Evolutionary conservation across 352 stramenopile species (phyloP), one percentile per base, ranked within the genome.

Genomic region (Aphanomyces invadans): DNA sequence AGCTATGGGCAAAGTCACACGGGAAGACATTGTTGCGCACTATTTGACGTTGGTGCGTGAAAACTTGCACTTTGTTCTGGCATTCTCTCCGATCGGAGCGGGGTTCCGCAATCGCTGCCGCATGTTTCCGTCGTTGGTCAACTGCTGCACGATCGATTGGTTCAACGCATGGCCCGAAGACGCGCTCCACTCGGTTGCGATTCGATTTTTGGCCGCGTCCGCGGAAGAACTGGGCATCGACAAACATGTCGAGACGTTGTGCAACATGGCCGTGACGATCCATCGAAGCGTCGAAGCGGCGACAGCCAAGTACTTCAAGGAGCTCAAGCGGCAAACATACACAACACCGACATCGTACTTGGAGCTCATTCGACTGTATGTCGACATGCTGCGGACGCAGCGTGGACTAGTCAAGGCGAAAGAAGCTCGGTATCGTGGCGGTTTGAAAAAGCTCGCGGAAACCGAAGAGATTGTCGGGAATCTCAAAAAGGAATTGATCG

Each of bases 81-180:
- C 88, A 1, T 95, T 97, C 56, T 97, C 88, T 17, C 92, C 92
- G 1, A 97, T 98, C 49, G 92, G 92, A 11, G 79, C 79, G 0
- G 81, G 84, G n/a, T 98, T 98, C 62, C 81, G 92, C 1, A 96
- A 92, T 36, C 87, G 92, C 0, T 97, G 90, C 62, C 86, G 90
- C 12, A 97, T 96, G 87, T 98, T 98, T 57, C 93, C 91, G 49
- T 97, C 90, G 49, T 76, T 98, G 2, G 90, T 97, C 4, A 97
- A 97, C 64, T 97, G 88, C 75, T 97, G 89, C 57, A 96, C 87
- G 45, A 98, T 98, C 70, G 93, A 98, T 65, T 98, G 94, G 94
- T 98, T 98, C 75, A 96, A 96, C 57, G 86, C 93, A 23, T 98
- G 94, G 94, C 94, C 94, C 0, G 86, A 96, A 65, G 93, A 98